These are phyloP conservation scores for Linnemannia zychae DNA, from an alignment of 192 early-diverging fungal genomes.

Conservation along the genomic window DNA sequence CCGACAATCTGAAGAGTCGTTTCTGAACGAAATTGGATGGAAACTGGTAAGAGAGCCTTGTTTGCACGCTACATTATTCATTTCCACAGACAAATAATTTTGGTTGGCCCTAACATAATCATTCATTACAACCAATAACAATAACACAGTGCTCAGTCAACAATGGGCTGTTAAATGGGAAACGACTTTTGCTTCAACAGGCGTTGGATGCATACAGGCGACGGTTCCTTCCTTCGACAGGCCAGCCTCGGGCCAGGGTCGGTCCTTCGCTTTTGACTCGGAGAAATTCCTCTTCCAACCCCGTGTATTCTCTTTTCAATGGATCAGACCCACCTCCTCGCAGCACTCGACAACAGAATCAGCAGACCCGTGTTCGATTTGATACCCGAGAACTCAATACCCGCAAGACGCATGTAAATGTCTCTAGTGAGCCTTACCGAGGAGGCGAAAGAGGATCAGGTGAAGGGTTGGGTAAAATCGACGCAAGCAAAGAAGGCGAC, in stretches of 20 bases:
- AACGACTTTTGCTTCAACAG: conserved; percentile 62
- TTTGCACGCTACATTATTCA: not conserved
- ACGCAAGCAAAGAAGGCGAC: not conserved
- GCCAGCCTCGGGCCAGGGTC: conserved; percentile 38
- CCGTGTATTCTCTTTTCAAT: not conserved
- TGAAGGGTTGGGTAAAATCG: not conserved
- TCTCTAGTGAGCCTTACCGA: not conserved
- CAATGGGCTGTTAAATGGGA: conserved; percentile 50
- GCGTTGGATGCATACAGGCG: conserved; percentile 66
- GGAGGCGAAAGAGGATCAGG: too few species aligned
- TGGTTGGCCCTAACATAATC: not conserved
- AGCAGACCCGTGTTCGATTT: not conserved
- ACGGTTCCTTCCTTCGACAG: conserved; percentile 26
- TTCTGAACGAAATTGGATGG: conserved; percentile 71
- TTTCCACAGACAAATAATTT: not conserved
- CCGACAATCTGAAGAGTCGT: conserved; percentile 63
- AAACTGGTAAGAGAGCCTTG: conserved; percentile 61
- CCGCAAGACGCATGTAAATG: not conserved
- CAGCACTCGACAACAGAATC: not conserved
- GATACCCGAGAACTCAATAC: not conserved
- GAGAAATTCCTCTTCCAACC: conserved; percentile 1
- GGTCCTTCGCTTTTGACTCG: conserved; percentile 19
- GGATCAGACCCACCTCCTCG: not conserved
- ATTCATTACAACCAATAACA: not conserved
- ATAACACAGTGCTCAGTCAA: conserved; percentile 60